Conservation (phyloP, 2,329 filamentous ascomycete species). For the Hypoxylon sp. region DNA sequence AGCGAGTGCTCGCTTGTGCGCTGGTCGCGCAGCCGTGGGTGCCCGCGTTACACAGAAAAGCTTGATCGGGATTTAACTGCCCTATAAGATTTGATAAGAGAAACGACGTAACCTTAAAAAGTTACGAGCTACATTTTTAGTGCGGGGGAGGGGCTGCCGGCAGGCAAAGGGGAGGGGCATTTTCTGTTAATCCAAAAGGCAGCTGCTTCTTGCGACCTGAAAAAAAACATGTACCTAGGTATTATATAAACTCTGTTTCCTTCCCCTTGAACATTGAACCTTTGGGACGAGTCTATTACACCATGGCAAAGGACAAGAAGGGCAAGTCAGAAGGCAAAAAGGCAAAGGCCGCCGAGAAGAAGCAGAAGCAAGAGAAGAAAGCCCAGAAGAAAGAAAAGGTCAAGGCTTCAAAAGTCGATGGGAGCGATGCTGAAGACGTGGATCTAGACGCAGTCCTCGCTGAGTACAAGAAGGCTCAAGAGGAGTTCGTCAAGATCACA, state of each 20-base stretch:
- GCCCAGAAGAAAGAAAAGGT: constrained; percentile 86
- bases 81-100: constrained; percentile 23
- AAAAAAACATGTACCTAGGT: neutral
- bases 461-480: constrained; percentile 93
- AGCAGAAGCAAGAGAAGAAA: constrained; percentile 88
- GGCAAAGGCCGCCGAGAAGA: constrained; percentile 72
- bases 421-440: constrained; percentile 91
- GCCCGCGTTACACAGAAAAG: constrained; percentile 21
- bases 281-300: constrained; percentile 6
- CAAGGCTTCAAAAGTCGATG: constrained; percentile 78
- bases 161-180: constrained; percentile 13
- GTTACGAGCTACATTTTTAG: constrained; percentile 18
- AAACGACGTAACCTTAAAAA: neutral
- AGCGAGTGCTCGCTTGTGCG: constrained; percentile 24
- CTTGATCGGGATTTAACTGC: constrained; percentile 18
- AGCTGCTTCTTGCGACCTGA: constrained; percentile 6
- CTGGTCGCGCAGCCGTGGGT: constrained; percentile 7
- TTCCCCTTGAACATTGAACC: neutral
- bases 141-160: constrained; percentile 45
- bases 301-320: constrained; percentile 66
- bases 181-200: neutral
- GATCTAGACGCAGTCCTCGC: constrained; percentile 95
- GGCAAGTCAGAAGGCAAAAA: constrained; percentile 61
- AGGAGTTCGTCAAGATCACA: constrained; percentile 93
- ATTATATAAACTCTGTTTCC: neutral